phyloP scores from a whole-genome alignment of 176 grass and related monocot genomes.

The Avena insularis region DNA sequence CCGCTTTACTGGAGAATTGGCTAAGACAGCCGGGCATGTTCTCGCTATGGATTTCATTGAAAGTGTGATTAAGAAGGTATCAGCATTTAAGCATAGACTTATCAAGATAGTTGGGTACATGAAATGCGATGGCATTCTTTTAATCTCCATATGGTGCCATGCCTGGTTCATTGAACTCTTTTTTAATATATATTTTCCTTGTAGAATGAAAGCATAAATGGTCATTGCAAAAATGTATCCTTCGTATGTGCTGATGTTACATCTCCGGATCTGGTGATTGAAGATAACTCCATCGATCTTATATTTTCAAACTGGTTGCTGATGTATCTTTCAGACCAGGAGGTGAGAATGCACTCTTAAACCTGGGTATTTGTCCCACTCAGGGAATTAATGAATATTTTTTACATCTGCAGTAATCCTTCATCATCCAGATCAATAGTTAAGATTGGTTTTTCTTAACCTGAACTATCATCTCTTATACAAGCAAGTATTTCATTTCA shows the following conservation, averaged over 20 bases:
- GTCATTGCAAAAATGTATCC: conserved; percentile 70
- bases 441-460: background rate
- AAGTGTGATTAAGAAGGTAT: conserved; percentile 95
- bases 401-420: background rate
- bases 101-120: background rate
- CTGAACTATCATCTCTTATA: background rate
- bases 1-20: conserved; percentile 92
- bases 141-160: background rate
- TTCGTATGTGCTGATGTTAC: conserved; percentile 99
- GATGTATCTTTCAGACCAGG: conserved; percentile 96
- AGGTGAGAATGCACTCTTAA: conserved; percentile 53
- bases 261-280: conserved; percentile 66
- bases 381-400: conserved; percentile 6
- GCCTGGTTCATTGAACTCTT: background rate
- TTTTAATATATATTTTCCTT: background rate
- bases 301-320: conserved; percentile 99
- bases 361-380: conserved; percentile 1
- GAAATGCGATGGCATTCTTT: background rate
- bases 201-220: conserved; percentile 96
- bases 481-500: conserved; percentile 1
- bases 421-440: background rate
- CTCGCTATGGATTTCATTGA: conserved; percentile 94
- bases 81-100: background rate
- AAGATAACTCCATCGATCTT: conserved; percentile 79
- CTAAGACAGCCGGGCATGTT: conserved; percentile 81